phyloP scores from a whole-genome alignment of 108 stramenopile species.

The Conticribra guillardii region DNA sequence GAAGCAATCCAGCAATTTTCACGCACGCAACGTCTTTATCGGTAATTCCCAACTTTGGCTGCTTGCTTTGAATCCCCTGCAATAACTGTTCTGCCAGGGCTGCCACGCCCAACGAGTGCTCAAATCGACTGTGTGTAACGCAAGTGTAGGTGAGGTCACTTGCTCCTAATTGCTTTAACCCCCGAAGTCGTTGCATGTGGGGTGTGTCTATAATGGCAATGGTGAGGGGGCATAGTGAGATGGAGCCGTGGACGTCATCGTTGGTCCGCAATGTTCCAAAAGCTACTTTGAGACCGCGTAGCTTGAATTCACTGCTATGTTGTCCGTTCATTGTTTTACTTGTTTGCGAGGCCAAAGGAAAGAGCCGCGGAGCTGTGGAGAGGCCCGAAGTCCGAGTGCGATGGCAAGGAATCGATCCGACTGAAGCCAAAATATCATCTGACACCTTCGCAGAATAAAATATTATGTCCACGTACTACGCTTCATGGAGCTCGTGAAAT shows the following conservation, averaged over 20 bases:
- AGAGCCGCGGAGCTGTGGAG: too few relatives aligned
- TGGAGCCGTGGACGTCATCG: slow-evolving; percentile 78
- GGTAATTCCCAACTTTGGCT: slow-evolving; percentile 68
- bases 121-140: slow-evolving; percentile 88
- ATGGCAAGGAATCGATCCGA: too few relatives aligned
- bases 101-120: slow-evolving; percentile 89
- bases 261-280: slow-evolving; percentile 52
- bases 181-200: slow-evolving; percentile 85
- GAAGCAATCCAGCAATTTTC: slow-evolving; percentile 90
- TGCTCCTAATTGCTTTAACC: slow-evolving; percentile 85
- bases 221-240: slow-evolving; percentile 74
- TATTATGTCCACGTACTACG: too few relatives aligned
- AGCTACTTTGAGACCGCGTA: neutral
- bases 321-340: too few relatives aligned
- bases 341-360: too few relatives aligned
- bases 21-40: slow-evolving; percentile 90
- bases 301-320: too few relatives aligned
- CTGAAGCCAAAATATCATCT: too few relatives aligned
- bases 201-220: slow-evolving; percentile 75
- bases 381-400: too few relatives aligned
- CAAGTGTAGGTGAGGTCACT: slow-evolving; percentile 71
- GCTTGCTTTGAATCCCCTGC: slow-evolving; percentile 45
- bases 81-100: slow-evolving; percentile 77
- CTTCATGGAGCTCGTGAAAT: too few relatives aligned
- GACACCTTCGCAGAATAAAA: too few relatives aligned